Conservation (phyloP, 2,329 filamentous ascomycete genomes). For the Colletotrichum shisoi region DNA sequence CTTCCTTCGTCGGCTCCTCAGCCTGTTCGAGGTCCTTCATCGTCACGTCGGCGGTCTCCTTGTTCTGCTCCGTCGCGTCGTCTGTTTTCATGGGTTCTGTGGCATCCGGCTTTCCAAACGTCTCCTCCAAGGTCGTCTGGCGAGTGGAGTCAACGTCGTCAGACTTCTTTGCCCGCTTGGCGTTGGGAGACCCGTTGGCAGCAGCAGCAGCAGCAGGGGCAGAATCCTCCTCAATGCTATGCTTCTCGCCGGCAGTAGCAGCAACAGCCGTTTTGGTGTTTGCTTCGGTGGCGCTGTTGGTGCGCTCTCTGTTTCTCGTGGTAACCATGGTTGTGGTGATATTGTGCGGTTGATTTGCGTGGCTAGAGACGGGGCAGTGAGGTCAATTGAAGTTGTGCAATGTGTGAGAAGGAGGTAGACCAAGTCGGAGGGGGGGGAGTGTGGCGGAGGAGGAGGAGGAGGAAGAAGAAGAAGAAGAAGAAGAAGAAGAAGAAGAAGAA, state of each 20-base stretch:
- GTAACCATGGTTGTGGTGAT: constrained; percentile 24
- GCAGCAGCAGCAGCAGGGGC: constrained; percentile 2
- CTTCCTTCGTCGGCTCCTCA: constrained; percentile 8
- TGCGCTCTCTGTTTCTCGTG: constrained; percentile 23
- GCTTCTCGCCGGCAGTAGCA: constrained; percentile 33
- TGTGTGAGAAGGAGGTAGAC: background rate
- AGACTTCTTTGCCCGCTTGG: constrained; percentile 37
- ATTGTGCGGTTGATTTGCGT: no score
- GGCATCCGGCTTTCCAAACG: constrained; percentile 20
- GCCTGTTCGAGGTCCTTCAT: constrained; percentile 24
- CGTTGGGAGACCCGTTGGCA: constrained; percentile 12
- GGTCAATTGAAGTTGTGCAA: background rate
- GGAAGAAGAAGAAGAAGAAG: background rate
- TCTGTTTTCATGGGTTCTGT: background rate
- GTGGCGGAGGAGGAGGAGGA: background rate
- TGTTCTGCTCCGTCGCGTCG: background rate
- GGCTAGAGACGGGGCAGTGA: background rate
- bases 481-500: background rate
- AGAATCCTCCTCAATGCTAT: constrained; percentile 19
- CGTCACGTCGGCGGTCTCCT: constrained; percentile 1
- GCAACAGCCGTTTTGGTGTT: constrained; percentile 4
- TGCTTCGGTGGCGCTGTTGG: constrained; percentile 11
- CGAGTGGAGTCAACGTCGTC: constrained; percentile 1
- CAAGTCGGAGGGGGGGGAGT: background rate
- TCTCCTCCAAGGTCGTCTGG: constrained; percentile 36